Evolutionary conservation across 1,284 basidiomycete species (phyloP).

Genomic region (Fistulinella cinereoalba): DNA sequence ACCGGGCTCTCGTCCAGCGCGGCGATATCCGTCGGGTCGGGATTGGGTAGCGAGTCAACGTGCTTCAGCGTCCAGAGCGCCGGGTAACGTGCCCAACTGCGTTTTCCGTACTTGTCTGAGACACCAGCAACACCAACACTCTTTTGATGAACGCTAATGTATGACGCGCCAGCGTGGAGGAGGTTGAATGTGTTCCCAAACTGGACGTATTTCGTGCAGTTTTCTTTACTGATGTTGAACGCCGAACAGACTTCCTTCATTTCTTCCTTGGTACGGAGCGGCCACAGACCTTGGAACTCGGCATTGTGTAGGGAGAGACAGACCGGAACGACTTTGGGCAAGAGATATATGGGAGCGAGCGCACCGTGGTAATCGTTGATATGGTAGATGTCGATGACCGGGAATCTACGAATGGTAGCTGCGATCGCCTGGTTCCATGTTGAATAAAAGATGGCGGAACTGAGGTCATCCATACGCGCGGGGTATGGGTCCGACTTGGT

Average conservation of each 20-base stretch:
- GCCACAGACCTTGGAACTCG: slow-evolving; percentile 95
- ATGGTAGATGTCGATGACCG: slow-evolving; percentile 87
- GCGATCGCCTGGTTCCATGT: slow-evolving; percentile 97
- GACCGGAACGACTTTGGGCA: slow-evolving; percentile 84
- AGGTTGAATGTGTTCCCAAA: slow-evolving; percentile 96
- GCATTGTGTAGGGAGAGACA: slow-evolving; percentile 95
- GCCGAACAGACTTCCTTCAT: slow-evolving; percentile 97
- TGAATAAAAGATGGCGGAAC: slow-evolving; percentile 94
- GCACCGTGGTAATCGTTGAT: slow-evolving; percentile 92
- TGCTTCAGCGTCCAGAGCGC: slow-evolving; percentile 93
- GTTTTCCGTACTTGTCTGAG: slow-evolving; percentile 94
- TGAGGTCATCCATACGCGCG: slow-evolving; percentile 92
- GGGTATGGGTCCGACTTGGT: slow-evolving; percentile 93
- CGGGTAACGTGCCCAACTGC: slow-evolving; percentile 92
- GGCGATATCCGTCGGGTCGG: slow-evolving; percentile 90
- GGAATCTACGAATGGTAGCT: slow-evolving; percentile 78
- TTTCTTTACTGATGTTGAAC: slow-evolving; percentile 93
- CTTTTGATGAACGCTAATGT: slow-evolving; percentile 89
- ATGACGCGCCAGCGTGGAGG: slow-evolving; percentile 87
- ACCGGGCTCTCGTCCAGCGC: slow-evolving; percentile 80
- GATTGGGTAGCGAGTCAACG: slow-evolving; percentile 91
- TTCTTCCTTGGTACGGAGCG: slow-evolving; percentile 90
- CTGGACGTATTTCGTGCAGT: slow-evolving; percentile 93
- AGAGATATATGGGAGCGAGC: slow-evolving; percentile 83
- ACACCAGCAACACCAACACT: slow-evolving; percentile 91